Evolutionary conservation across 306 rosid species (phyloP).

Genomic region (Ziziphus jujuba): DNA sequence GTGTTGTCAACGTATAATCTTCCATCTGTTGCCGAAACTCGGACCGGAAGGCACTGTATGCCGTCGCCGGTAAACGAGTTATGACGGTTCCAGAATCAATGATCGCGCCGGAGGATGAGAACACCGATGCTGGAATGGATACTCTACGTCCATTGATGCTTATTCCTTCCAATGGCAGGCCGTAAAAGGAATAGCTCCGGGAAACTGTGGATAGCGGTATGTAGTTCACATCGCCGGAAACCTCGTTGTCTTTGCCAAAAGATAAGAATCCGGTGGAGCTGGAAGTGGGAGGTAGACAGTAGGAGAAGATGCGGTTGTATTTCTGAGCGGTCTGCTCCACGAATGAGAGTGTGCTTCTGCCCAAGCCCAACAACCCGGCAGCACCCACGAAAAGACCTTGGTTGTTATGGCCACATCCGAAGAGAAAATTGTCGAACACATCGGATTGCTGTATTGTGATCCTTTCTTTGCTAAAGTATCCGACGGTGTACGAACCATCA

Average conservation of each 20-base stretch:
- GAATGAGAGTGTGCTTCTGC: constrained; percentile 61
- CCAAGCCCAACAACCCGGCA: constrained; percentile 79
- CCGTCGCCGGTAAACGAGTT: constrained; percentile 26
- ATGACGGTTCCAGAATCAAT: constrained; percentile 31
- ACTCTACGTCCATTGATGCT: constrained; percentile 35
- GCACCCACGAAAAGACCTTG: constrained; percentile 48
- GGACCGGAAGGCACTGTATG: constrained; percentile 2
- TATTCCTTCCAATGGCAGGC: constrained; percentile 40
- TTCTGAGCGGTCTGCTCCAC: constrained; percentile 59
- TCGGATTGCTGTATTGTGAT: constrained; percentile 30
- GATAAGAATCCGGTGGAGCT: constrained; percentile 51
- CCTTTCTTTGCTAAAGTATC: constrained; percentile 51
- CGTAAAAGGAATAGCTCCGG: constrained; percentile 38
- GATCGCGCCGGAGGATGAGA: constrained; percentile 18
- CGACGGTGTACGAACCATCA: constrained; percentile 52
- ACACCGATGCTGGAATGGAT: constrained; percentile 26
- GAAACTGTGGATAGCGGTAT: constrained; percentile 45
- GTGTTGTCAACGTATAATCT: not conserved
- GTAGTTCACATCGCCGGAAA: constrained; percentile 32
- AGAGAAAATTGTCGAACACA: too few species aligned
- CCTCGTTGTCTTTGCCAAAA: constrained; percentile 30
- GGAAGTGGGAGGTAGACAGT: constrained; percentile 68
- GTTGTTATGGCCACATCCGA: constrained; percentile 72
- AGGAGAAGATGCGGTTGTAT: constrained; percentile 55
- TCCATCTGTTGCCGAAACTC: constrained; percentile 27